Evolutionary conservation across 1,284 basidiomycete genomes (phyloP).

Genomic region (Termitomyces sp.): DNA sequence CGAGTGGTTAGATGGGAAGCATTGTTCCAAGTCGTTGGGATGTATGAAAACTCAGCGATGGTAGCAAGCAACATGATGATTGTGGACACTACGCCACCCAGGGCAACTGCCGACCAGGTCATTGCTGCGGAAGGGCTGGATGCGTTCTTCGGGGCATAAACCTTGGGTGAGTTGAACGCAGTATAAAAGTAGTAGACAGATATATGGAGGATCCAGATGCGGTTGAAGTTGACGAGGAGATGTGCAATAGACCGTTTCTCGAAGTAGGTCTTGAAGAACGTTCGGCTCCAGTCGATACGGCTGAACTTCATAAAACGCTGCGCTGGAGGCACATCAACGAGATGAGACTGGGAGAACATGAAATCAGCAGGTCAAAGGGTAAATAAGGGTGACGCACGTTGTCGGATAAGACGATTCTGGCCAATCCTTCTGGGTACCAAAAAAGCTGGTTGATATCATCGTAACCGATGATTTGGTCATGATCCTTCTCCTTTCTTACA

Average conservation of each 20-base stretch:
- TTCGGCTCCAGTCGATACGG: conserved; percentile 85
- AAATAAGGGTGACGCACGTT: conserved; percentile 47
- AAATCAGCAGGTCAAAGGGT: neutral
- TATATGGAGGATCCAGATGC: conserved; percentile 92
- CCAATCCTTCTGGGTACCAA: conserved; percentile 99
- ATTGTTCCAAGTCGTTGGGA: conserved; percentile 98
- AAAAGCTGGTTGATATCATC: conserved; percentile 99
- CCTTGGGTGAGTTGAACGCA: conserved; percentile 91
- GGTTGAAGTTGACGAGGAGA: conserved; percentile 95
- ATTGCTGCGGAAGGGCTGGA: conserved; percentile 65
- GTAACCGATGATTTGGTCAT: conserved; percentile 95
- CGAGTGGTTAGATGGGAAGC: conserved; percentile 90
- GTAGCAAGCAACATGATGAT: conserved; percentile 90
- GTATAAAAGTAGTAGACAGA: conserved; percentile 93
- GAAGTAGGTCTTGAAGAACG: conserved; percentile 96
- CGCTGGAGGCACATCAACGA: conserved; percentile 85
- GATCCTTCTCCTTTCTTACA: conserved; percentile 90
- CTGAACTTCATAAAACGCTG: conserved; percentile 91
- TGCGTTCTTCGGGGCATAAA: conserved; percentile 73
- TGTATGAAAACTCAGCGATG: conserved; percentile 88
- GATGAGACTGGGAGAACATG: conserved; percentile 57
- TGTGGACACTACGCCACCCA: conserved; percentile 88
- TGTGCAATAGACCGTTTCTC: conserved; percentile 93
- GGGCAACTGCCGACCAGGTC: conserved; percentile 89
- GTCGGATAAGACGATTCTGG: conserved; percentile 85